Evolutionary conservation across 164 flowering plant genomes (phyloP).

Genomic region (Vitis vinifera): DNA sequence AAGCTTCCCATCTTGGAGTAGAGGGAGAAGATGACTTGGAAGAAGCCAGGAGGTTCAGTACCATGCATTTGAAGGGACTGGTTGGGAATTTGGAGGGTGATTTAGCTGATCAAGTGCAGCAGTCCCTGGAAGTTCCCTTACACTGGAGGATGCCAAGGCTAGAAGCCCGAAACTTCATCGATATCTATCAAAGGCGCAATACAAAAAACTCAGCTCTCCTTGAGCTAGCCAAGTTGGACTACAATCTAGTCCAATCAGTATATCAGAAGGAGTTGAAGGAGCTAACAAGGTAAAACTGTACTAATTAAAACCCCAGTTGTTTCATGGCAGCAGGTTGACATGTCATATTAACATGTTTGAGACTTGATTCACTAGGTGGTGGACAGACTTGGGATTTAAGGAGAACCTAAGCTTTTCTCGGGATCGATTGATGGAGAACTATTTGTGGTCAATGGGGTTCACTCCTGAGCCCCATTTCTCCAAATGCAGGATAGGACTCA

Average conservation of each 20-base stretch:
- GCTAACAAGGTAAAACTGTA: constrained; percentile 13
- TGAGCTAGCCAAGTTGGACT: constrained; percentile 29
- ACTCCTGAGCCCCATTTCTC: constrained; percentile 12
- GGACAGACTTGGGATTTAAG: constrained; percentile 17
- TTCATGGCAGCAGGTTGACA: no score
- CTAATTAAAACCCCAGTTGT: background rate
- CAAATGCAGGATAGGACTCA: constrained; percentile 14
- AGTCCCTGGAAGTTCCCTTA: constrained; percentile 21
- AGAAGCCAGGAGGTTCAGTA: constrained; percentile 24
- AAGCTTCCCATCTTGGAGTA: constrained; percentile 25
- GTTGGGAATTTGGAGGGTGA: background rate
- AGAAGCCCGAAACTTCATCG: constrained; percentile 21
- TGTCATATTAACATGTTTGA: background rate
- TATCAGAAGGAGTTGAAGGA: constrained; percentile 24
- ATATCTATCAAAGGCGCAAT: constrained; percentile 7
- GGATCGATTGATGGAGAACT: constrained; percentile 32
- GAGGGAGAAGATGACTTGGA: constrained; percentile 21
- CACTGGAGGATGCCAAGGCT: constrained; percentile 25
- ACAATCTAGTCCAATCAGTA: constrained; percentile 24
- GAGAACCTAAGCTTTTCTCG: constrained; percentile 21
- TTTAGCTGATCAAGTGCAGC: constrained; percentile 2
- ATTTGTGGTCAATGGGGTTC: constrained; percentile 28
- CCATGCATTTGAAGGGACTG: background rate
- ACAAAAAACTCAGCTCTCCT: constrained; percentile 9
- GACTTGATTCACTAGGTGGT: constrained; percentile 22